Base-by-base conservation (phyloP, 2,329 filamentous ascomycete genomes). In the Dothideomycetes sp. region DNA sequence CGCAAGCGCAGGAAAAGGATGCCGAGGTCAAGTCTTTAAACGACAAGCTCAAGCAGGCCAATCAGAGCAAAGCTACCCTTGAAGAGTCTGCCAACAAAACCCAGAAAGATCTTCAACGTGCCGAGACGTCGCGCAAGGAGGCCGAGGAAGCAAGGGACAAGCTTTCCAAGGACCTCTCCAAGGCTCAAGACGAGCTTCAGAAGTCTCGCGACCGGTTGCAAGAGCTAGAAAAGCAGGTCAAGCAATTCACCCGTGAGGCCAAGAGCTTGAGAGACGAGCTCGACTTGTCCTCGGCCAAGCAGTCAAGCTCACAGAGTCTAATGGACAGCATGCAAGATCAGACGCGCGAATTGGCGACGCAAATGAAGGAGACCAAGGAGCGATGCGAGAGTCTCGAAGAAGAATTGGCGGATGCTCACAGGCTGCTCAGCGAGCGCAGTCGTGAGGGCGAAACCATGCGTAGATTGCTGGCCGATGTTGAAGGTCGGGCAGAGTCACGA, bases 371-470 rank as follows among this genome's bases (percentile, higher is more conserved):
- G 61, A 77, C 84, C 1, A 79, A 83, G 45, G 77, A 81, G 36
- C 80, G 86, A 48, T 82, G 80, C 30, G 88, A 95, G 53, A 84
- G 80, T 42, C 67, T 96, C 1, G 89, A 95, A 54, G 91, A 98
- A 61, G 91, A 98, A 59, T 70, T 96, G 1, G 77, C 78, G 1
- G 91, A 98, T 60, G 81, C 87, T 3, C 87, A 94, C 56, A 77
- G 85, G 42, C 73, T 95, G 45, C 72, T 98, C 2, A 78, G 76
- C 38, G 91, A 98, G 60, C 79, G 91, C 18, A 89, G 85, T 3
- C 77, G 91, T 32, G 91, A 98, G 62, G 84, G 79, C 18, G 89
- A 96, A 64, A 95, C 86, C 1, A 96, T 98, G 88, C 78, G 91
- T 24, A 73, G 87, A 36, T 71, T 96, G 44, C 68, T 98, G 10